Percentiles rank a stretch among this genome's conserved stretches.
Conservation (phyloP, 768 basidiomycete species). For the Leccinum obscurum region DNA sequence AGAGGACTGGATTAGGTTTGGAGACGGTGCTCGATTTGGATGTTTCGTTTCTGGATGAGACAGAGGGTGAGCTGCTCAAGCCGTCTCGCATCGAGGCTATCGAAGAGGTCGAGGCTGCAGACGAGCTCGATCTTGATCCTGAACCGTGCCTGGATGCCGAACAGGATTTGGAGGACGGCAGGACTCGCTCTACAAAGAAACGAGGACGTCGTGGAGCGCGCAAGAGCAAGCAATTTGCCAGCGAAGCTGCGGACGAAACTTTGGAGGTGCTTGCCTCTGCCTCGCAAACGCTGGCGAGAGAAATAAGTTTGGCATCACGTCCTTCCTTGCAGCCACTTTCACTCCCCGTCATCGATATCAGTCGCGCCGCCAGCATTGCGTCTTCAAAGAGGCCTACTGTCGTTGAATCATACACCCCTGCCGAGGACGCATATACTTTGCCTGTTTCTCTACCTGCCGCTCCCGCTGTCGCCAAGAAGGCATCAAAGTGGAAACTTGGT, state of each 20-base stretch:
- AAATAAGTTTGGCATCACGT: conserved; percentile 70
- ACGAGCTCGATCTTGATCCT: conserved; percentile 31
- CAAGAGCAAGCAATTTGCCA: conserved; percentile 56
- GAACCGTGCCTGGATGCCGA: conserved; percentile 24
- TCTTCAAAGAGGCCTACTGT: conserved; percentile 42
- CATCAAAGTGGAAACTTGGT: conserved; percentile 55
- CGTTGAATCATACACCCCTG: conserved; percentile 27
- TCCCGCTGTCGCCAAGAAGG: conserved; percentile 61
- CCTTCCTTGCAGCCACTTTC: conserved; percentile 40
- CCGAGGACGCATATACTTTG: conserved; percentile 22
- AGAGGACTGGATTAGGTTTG: conserved; percentile 44
- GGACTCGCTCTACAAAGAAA: conserved; percentile 66
- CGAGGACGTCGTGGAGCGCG: conserved; percentile 83
- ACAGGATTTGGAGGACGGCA: conserved; percentile 35
- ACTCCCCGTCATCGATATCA: conserved; percentile 24
- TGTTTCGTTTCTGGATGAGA: conserved; percentile 40
- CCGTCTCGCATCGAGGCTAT: conserved; percentile 30
- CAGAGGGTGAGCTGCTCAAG: conserved; percentile 34
- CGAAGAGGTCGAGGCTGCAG: conserved; percentile 40
- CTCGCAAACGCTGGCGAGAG: conserved; percentile 79
- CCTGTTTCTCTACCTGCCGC: conserved; percentile 27
- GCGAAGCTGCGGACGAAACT: conserved; percentile 47
- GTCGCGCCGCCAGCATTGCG: conserved; percentile 23
- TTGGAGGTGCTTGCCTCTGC: conserved; percentile 74
- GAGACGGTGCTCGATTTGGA: conserved; percentile 55